phyloP scores from a whole-genome alignment of 2,329 filamentous ascomycete species.

The Sclerotinia trifoliorum region DNA sequence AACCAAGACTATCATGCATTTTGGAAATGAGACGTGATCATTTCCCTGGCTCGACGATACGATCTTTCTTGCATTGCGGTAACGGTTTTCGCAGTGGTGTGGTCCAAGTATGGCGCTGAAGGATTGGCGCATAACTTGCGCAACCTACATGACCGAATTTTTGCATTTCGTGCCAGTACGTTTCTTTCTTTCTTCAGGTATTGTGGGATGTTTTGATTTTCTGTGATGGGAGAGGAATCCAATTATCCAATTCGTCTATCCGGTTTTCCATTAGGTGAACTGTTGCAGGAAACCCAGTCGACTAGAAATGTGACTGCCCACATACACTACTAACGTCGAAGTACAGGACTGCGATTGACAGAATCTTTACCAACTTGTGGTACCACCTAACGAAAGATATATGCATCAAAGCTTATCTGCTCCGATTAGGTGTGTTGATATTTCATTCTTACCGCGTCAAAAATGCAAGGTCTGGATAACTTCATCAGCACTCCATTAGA shows the following conservation, averaged over 20 bases:
- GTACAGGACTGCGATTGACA: not conserved
- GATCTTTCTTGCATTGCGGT: not conserved
- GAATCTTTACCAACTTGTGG: not conserved
- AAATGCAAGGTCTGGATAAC: not conserved
- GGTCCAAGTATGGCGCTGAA: not conserved
- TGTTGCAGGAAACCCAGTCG: not conserved
- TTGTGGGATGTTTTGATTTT: not conserved
- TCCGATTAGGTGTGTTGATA: not conserved
- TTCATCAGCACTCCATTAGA: too few species aligned
- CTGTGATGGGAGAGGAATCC: not conserved
- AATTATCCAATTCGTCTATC: not conserved
- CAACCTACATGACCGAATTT: not conserved
- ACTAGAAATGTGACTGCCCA: not conserved
- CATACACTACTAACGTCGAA: not conserved
- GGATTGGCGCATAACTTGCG: not conserved
- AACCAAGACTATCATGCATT: too few species aligned
- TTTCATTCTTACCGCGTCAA: not conserved
- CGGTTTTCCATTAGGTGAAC: not conserved
- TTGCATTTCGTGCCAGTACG: too few species aligned
- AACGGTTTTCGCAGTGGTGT: not conserved
- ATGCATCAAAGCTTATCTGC: not conserved
- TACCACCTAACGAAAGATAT: not conserved
- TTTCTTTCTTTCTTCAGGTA: not conserved
- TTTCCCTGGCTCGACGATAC: not conserved
- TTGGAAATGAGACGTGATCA: not conserved